Percentiles rank a stretch among this genome's conserved stretches.
phyloP scores from a whole-genome alignment of 108 stramenopile genomes.

The Skeletonema costatum region DNA sequence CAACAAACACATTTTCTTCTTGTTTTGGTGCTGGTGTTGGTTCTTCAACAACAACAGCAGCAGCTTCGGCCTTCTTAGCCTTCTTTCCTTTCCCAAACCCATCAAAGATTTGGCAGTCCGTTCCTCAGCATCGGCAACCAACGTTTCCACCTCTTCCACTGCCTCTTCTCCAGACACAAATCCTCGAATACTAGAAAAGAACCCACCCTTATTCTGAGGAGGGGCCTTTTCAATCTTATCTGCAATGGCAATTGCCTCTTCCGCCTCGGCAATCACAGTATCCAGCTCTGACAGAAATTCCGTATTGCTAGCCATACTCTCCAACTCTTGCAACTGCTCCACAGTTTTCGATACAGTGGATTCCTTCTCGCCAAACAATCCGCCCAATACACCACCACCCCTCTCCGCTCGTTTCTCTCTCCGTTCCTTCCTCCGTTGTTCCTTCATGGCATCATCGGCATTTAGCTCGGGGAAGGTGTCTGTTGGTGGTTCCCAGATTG shows the following conservation, averaged over 20 bases:
- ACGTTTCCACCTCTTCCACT: conserved; percentile 8
- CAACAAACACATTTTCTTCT: conserved; percentile 41
- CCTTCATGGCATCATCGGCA: conserved; percentile 6
- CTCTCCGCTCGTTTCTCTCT: conserved; percentile 16
- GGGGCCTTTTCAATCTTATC: conserved; percentile 34
- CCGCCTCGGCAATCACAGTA: conserved; percentile 43
- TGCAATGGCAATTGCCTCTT: conserved; percentile 49
- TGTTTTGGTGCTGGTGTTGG: background rate
- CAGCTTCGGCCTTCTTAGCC: background rate
- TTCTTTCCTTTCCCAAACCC: conserved; percentile 8
- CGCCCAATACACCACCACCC: conserved; percentile 18
- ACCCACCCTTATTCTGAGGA: conserved; percentile 20
- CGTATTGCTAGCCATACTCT: conserved; percentile 18
- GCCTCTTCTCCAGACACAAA: background rate
- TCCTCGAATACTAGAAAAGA: conserved; percentile 16
- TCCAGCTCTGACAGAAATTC: conserved; percentile 38
- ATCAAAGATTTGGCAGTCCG: conserved; percentile 25
- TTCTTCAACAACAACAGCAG: background rate
- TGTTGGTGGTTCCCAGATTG: conserved; percentile 74
- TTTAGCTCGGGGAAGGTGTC: conserved; percentile 54
- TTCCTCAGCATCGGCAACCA: conserved; percentile 34
- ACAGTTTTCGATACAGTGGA: background rate
- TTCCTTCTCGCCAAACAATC: conserved; percentile 15
- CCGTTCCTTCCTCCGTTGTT: conserved; percentile 15
- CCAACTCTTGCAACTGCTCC: conserved; percentile 14